Evolutionary conservation across 176 grass and related monocot genomes (phyloP).

Genomic region (Elymus sibiricus): DNA sequence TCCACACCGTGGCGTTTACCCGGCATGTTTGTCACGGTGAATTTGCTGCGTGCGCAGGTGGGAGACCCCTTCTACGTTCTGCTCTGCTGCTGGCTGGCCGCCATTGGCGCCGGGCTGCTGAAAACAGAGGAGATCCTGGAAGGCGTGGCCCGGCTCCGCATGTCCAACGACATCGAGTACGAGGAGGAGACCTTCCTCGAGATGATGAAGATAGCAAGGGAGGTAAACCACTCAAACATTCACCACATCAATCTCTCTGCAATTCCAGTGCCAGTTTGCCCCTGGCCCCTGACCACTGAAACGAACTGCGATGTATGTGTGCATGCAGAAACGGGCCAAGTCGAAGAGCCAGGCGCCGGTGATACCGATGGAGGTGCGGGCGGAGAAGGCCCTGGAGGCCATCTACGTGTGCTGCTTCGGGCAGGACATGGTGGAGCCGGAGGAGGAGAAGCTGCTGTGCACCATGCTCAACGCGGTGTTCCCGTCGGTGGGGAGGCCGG

Average conservation of each 20-base stretch:
- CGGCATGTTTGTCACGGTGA: neutral
- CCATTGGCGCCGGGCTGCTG: constrained; percentile 73
- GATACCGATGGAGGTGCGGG: constrained; percentile 64
- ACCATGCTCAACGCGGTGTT: constrained; percentile 67
- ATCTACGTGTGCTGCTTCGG: constrained; percentile 92
- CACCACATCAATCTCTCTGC: neutral
- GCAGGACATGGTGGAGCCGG: constrained; percentile 74
- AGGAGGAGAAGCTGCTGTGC: constrained; percentile 61
- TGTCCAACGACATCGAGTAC: constrained; percentile 96
- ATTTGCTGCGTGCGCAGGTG: constrained; percentile 20
- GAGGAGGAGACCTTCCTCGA: constrained; percentile 95
- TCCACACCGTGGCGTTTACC: neutral
- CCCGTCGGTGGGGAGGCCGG: constrained; percentile 58
- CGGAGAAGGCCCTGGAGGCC: constrained; percentile 83
- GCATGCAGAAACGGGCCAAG: constrained; percentile 73
- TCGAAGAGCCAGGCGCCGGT: constrained; percentile 51
- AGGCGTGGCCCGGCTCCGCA: constrained; percentile 87
- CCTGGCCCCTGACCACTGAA: neutral
- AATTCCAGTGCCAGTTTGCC: neutral
- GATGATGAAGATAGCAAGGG: constrained; percentile 71
- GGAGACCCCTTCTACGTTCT: constrained; percentile 91
- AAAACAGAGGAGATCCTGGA: constrained; percentile 96
- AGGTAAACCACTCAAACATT: constrained; percentile 24
- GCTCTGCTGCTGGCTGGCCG: constrained; percentile 87
- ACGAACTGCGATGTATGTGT: neutral